These are phyloP conservation scores for Rhodotorula paludigena DNA, from an alignment of 768 basidiomycete species.

Conservation along the genomic window DNA sequence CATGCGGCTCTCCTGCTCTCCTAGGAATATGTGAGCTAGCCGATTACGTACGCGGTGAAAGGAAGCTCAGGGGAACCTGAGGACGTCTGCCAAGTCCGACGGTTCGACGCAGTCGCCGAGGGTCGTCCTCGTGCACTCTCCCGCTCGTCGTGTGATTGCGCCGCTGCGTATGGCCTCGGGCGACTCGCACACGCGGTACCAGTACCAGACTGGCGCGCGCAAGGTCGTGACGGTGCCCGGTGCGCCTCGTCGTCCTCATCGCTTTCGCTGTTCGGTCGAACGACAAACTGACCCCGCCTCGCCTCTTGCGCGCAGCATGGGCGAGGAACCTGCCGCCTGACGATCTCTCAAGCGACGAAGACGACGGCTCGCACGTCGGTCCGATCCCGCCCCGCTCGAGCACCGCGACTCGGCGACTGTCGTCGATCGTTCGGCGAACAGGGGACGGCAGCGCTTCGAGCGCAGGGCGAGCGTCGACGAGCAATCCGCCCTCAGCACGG, in stretches of 20 bases:
- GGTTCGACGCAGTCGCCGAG: not conserved
- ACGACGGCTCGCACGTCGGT: not conserved
- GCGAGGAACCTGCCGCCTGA: slow-evolving; percentile 30
- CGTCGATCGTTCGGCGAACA: slow-evolving; percentile 17
- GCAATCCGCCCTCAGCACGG: too few species aligned
- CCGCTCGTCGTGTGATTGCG: not conserved
- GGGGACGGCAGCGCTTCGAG: not conserved
- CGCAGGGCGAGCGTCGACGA: not conserved
- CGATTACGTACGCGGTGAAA: too few species aligned
- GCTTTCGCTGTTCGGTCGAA: too few species aligned
- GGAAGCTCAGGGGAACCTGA: too few species aligned
- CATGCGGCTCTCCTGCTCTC: too few species aligned
- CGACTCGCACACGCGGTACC: not conserved
- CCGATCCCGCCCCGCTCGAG: slow-evolving; percentile 10
- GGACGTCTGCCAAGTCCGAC: too few species aligned
- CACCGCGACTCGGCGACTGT: not conserved
- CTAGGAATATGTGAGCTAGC: too few species aligned
- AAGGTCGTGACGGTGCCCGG: slow-evolving; percentile 15
- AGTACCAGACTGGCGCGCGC: slow-evolving; percentile 4
- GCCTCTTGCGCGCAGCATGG: slow-evolving; percentile 16
- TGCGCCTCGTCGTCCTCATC: not conserved
- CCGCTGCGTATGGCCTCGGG: not conserved
- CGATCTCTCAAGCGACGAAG: slow-evolving; percentile 30
- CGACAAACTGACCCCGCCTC: not conserved
- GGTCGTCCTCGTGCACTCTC: too few species aligned